These are phyloP conservation scores for Penicillium sp. DNA, from an alignment of 2,329 filamentous ascomycete genomes.

Conservation along the genomic window DNA sequence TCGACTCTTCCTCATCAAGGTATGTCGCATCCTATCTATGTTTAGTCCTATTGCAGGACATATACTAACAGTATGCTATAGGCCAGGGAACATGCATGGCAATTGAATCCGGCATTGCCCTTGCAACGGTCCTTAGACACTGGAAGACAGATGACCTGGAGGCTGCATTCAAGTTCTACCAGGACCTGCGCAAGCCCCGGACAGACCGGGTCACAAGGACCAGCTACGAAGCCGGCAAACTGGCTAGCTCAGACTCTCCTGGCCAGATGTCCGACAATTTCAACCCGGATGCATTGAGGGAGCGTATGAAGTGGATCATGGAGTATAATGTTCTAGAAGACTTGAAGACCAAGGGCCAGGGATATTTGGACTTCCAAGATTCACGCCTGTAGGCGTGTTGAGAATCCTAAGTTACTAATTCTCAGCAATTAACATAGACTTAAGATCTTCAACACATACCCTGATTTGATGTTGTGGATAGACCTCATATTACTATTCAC, in stretches of 20 bases:
- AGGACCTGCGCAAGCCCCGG: conserved; percentile 37
- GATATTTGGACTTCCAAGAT: conserved; percentile 19
- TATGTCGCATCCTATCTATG: conserved; percentile 1
- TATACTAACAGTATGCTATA: conserved; percentile 9
- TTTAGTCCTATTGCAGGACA: background rate
- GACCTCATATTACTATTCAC: too few relatives aligned
- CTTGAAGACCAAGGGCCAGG: conserved; percentile 23
- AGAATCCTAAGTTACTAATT: too few relatives aligned
- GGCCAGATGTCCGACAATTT: conserved; percentile 30
- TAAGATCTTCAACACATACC: too few relatives aligned
- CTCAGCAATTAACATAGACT: too few relatives aligned
- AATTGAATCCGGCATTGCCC: conserved; percentile 35
- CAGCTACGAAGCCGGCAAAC: conserved; percentile 37
- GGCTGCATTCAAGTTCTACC: conserved; percentile 36
- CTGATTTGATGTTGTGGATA: too few relatives aligned
- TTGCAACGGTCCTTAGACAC: conserved; percentile 31
- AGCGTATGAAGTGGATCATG: conserved; percentile 40
- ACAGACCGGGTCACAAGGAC: conserved; percentile 37
- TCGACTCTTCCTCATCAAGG: conserved; percentile 38
- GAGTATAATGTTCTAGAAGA: conserved; percentile 37
- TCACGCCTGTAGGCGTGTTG: conserved; percentile 10
- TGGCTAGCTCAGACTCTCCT: conserved; percentile 36
- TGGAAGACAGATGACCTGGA: conserved; percentile 30
- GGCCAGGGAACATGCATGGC: conserved; percentile 37
- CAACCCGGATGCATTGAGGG: conserved; percentile 26